Evolutionary conservation across 441 rosid species (phyloP).

Genomic region (Adansonia madagascariensis): DNA sequence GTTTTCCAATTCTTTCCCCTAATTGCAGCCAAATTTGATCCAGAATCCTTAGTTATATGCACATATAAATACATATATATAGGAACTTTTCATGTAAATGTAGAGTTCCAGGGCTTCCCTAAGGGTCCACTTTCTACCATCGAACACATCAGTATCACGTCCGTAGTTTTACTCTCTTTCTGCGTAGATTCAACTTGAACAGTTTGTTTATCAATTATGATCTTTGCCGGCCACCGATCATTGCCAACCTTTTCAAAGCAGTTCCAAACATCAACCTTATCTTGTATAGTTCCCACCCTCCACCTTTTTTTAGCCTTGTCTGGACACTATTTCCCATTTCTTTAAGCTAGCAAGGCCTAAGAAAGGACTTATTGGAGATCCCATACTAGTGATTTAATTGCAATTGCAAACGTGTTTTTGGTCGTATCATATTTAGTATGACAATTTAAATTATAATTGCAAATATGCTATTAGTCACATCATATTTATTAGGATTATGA

Average conservation of each 20-base stretch:
- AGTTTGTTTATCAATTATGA: slow-evolving; percentile 23
- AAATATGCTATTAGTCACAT: too few species aligned
- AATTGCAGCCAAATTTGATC: too few species aligned
- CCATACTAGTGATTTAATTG: too few species aligned
- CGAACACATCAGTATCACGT: slow-evolving; percentile 36
- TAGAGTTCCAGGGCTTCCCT: slow-evolving; percentile 19
- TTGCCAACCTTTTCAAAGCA: slow-evolving; percentile 26
- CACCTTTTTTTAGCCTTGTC: slow-evolving; percentile 28
- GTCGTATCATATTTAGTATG: too few species aligned
- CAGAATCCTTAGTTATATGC: not conserved
- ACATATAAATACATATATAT: not conserved
- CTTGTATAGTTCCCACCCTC: slow-evolving; percentile 29
- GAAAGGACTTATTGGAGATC: not conserved
- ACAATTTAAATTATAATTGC: too few species aligned
- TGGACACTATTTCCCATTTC: slow-evolving; percentile 18
- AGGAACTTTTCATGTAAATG: not conserved
- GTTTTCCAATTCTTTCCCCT: slow-evolving; percentile 7
- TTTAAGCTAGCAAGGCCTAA: not conserved
- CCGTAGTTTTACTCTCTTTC: slow-evolving; percentile 7
- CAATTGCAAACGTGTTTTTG: too few species aligned
- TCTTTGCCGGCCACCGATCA: slow-evolving; percentile 22
- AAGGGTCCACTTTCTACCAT: slow-evolving; percentile 40
- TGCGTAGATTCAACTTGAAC: slow-evolving; percentile 9
- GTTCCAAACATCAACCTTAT: slow-evolving; percentile 32
- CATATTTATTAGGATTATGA: too few species aligned